A percentile compares a stretch with the other conserved stretches of the same genome.
These are phyloP conservation scores for Shiraia sp. DNA, from an alignment of 2,329 filamentous ascomycete species.

Conservation along the genomic window DNA sequence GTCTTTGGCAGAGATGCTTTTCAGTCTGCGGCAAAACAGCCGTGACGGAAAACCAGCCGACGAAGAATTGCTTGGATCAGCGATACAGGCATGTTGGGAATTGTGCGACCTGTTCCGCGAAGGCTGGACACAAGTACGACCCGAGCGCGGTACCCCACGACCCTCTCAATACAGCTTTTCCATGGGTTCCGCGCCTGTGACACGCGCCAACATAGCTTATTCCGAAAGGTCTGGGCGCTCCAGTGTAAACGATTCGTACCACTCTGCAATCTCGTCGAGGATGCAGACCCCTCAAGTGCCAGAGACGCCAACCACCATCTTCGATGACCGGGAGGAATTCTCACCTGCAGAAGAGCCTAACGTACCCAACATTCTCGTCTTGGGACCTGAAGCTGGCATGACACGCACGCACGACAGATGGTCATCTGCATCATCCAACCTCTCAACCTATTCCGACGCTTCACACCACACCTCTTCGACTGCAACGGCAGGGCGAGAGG, in stretches of 20 bases:
- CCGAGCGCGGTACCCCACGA: slow-evolving; percentile 82
- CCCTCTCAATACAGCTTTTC: slow-evolving; percentile 75
- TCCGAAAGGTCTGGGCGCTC: slow-evolving; percentile 43
- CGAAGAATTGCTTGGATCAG: slow-evolving; percentile 82
- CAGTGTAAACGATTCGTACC: slow-evolving; percentile 53
- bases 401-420: slow-evolving; percentile 66
- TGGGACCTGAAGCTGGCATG: slow-evolving; percentile 67
- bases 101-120: slow-evolving; percentile 91
- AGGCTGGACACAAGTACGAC: slow-evolving; percentile 86
- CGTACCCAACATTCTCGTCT: slow-evolving; percentile 84
- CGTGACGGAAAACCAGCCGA: slow-evolving; percentile 74
- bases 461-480: slow-evolving; percentile 69
- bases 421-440: slow-evolving; percentile 74
- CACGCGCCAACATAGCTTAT: slow-evolving; percentile 36
- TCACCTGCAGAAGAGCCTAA: slow-evolving; percentile 74
- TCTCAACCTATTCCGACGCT: slow-evolving; percentile 77
- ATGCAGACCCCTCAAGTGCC: slow-evolving; percentile 54
- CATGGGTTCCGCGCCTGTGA: slow-evolving; percentile 32
- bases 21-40: slow-evolving; percentile 82
- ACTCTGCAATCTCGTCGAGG: slow-evolving; percentile 49
- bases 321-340: slow-evolving; percentile 78
- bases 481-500: slow-evolving; percentile 69
- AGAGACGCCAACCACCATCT: slow-evolving; percentile 93
- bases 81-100: slow-evolving; percentile 93
- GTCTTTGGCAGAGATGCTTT: slow-evolving; percentile 89